These are phyloP conservation scores for Candida boidinii DNA, from an alignment of 805 yeast species.

Conservation along the genomic window DNA sequence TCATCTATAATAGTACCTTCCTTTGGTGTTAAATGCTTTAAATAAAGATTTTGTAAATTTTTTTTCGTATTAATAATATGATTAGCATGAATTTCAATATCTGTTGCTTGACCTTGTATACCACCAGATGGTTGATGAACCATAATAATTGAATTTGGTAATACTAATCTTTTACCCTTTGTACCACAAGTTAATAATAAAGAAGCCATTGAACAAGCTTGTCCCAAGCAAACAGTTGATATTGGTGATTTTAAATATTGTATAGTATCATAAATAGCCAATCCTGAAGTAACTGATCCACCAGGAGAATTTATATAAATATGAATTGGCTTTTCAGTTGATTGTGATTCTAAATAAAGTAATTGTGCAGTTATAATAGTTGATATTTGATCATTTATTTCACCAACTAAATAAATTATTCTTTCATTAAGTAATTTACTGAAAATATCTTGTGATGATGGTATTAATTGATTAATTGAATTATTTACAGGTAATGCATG, in stretches of 20 bases:
- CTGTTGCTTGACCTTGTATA: conserved; percentile 21
- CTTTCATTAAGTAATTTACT: conserved; percentile 7
- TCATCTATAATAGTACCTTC: no score
- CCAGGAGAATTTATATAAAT: conserved; percentile 25
- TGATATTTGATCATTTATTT: conserved; percentile 8
- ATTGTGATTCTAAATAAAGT: conserved; percentile 15
- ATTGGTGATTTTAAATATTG: conserved; percentile 24
- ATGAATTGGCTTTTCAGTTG: conserved; percentile 14
- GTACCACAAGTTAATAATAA: conserved; percentile 21
- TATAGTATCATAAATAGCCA: conserved; percentile 27
- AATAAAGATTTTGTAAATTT: conserved; percentile 18
- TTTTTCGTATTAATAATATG: conserved; percentile 22
- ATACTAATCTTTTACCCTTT: conserved; percentile 18
- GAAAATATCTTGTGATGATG: conserved; percentile 5
- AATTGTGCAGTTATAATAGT: conserved; percentile 12
- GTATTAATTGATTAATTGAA: no score
- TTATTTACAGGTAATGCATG: no score
- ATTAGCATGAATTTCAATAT: conserved; percentile 25
- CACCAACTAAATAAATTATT: conserved; percentile 9
- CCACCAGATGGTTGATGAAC: conserved; percentile 27
- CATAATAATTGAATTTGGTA: conserved; percentile 25
- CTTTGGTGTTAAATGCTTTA: conserved; percentile 18
- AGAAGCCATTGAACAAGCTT: conserved; percentile 27
- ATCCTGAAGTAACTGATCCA: conserved; percentile 24
- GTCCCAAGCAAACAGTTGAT: conserved; percentile 26